A percentile compares a stretch with the other conserved stretches of the same genome.
Conservation (phyloP, 805 yeast genomes). For the Blastobotrys peoriensis region DNA sequence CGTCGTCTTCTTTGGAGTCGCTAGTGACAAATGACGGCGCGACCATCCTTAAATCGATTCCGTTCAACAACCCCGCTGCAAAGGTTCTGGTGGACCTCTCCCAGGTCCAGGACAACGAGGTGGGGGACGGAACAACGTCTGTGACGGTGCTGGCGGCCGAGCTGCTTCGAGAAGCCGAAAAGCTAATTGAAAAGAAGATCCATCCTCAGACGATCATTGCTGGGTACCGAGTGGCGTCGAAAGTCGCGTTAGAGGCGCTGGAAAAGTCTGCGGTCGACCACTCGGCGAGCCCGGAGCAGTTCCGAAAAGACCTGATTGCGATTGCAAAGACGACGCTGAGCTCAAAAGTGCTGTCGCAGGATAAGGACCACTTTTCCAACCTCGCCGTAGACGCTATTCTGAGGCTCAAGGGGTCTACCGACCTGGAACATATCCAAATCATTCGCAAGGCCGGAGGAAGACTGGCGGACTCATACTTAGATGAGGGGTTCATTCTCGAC, state of each 20-base stretch:
- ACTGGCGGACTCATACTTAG: slow-evolving; percentile 84
- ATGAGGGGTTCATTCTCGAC: slow-evolving; percentile 90
- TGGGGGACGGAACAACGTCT: slow-evolving; percentile 97
- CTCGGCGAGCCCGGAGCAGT: slow-evolving; percentile 48
- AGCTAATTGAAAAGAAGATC: slow-evolving; percentile 81
- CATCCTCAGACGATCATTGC: slow-evolving; percentile 98
- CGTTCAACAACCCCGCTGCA: slow-evolving; percentile 97
- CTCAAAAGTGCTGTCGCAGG: slow-evolving; percentile 91
- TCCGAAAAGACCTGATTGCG: slow-evolving; percentile 70
- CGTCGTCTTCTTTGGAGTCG: slow-evolving; percentile 71
- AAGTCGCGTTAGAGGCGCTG: slow-evolving; percentile 79
- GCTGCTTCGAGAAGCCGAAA: slow-evolving; percentile 89
- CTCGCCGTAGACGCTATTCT: slow-evolving; percentile 93
- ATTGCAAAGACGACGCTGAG: slow-evolving; percentile 93
- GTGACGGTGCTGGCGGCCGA: slow-evolving; percentile 95
- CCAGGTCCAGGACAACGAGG: slow-evolving; percentile 95
- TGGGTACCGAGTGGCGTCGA: slow-evolving; percentile 85
- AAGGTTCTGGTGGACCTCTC: slow-evolving; percentile 91
- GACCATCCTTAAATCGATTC: slow-evolving; percentile 87
- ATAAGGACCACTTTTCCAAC: slow-evolving; percentile 80
- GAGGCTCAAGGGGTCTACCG: slow-evolving; percentile 78
- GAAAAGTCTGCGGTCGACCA: slow-evolving; percentile 72
- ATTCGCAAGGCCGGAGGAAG: slow-evolving; percentile 92
- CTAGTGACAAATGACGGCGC: slow-evolving; percentile 98
- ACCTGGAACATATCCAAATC: slow-evolving; percentile 87